Percentiles rank a stretch among this genome's conserved stretches.
phyloP scores from a whole-genome alignment of 2,329 filamentous ascomycete genomes.

The Akanthomyces muscarius region DNA sequence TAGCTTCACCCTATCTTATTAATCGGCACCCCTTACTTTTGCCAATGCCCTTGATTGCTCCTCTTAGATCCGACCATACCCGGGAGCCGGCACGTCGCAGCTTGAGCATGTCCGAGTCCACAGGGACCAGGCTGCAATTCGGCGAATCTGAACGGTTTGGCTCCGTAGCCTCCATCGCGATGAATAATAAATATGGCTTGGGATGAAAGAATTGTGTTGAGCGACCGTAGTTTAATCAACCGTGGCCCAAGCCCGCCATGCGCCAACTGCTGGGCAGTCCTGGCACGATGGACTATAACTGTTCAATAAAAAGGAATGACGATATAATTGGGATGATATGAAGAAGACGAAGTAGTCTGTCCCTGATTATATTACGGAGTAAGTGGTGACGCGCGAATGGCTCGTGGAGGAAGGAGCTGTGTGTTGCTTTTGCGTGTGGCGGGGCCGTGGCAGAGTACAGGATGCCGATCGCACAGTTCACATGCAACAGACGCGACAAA shows the following conservation, averaged over 20 bases:
- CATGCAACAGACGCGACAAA: neutral
- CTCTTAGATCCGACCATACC: conserved; percentile 34
- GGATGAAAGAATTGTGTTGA: neutral
- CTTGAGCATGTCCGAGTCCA: conserved; percentile 19
- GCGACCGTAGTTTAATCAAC: neutral
- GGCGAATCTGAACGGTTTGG: neutral
- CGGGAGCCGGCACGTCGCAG: conserved; percentile 28
- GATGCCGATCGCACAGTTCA: neutral
- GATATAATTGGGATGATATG: neutral
- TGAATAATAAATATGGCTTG: too few relatives aligned
- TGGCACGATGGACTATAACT: neutral
- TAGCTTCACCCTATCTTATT: neutral
- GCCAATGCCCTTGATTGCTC: conserved; percentile 31
- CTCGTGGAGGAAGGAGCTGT: neutral
- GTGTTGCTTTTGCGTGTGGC: neutral
- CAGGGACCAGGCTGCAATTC: neutral
- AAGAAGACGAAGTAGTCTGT: neutral
- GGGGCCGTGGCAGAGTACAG: neutral
- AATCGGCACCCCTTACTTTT: conserved; percentile 19
- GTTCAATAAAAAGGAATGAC: conserved; percentile 10
- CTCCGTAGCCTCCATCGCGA: neutral
- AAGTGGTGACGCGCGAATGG: neutral
- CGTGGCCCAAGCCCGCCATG: neutral
- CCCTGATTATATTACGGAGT: neutral
- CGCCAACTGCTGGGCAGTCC: neutral